Conservation (phyloP, 139 green algal genomes). For the Ulvella scutata region DNA sequence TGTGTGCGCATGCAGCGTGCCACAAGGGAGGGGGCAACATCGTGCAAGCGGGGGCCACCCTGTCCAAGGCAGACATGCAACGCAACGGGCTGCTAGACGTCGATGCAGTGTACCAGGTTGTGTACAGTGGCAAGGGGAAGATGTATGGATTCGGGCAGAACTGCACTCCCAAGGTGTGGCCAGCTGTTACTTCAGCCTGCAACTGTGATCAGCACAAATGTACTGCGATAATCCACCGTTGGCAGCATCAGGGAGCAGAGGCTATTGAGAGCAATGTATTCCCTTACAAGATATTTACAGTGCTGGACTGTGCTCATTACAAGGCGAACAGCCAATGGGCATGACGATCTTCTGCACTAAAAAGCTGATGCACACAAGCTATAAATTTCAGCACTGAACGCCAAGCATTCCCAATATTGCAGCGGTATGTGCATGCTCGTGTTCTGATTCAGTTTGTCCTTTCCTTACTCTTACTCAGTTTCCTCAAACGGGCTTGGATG, state of each 20-base stretch:
- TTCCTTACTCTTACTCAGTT: neutral
- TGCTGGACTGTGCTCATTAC: too few relatives aligned
- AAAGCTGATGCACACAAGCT: too few relatives aligned
- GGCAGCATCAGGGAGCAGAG: neutral
- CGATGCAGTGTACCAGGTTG: slow-evolving; percentile 44
- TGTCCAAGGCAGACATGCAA: slow-evolving; percentile 31
- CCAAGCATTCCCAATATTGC: neutral
- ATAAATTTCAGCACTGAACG: neutral
- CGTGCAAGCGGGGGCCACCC: slow-evolving; percentile 34
- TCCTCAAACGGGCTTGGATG: neutral
- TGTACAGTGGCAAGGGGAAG: slow-evolving; percentile 54
- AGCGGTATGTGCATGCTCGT: neutral
- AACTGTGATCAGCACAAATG: neutral
- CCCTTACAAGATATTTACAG: neutral
- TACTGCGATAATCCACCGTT: neutral
- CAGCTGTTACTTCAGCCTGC: neutral
- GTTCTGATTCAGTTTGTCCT: neutral
- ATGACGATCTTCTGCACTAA: too few relatives aligned
- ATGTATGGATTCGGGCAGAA: slow-evolving; percentile 68
- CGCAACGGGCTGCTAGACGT: slow-evolving; percentile 24
- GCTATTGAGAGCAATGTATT: neutral
- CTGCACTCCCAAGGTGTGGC: slow-evolving; percentile 46
- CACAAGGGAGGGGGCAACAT: slow-evolving; percentile 63
- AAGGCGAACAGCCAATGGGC: too few relatives aligned
- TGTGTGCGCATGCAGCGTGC: slow-evolving; percentile 31